These are phyloP conservation scores for Plasmodium knowlesi DNA, from an alignment of 169 alveolate species.

Conservation along the genomic window DNA sequence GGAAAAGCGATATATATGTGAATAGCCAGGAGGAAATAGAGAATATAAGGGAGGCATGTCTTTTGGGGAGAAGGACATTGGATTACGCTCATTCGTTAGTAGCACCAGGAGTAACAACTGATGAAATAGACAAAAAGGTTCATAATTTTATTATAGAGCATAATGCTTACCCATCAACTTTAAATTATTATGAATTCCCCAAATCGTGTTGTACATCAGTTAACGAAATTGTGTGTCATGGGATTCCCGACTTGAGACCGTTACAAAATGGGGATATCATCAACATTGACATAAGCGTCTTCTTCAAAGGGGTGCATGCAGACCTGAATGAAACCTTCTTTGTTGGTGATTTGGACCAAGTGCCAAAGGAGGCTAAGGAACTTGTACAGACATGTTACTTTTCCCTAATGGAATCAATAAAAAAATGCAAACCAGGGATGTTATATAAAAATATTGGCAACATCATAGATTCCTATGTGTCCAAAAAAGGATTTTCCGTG, in stretches of 20 bases:
- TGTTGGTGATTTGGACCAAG: conserved; percentile 95
- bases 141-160: conserved; percentile 93
- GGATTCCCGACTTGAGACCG: conserved; percentile 97
- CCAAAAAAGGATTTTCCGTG: conserved; percentile 86
- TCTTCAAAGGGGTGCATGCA: conserved; percentile 95
- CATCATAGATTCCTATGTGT: conserved; percentile 89
- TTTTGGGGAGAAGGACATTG: conserved; percentile 94
- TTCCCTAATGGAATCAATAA: conserved; percentile 90
- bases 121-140: conserved; percentile 94
- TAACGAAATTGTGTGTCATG: conserved; percentile 99
- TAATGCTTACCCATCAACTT: conserved; percentile 98
- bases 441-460: conserved; percentile 97
- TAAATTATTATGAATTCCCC: conserved; percentile 96
- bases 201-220: conserved; percentile 97
- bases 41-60: conserved; percentile 90
- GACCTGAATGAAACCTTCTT: conserved; percentile 97
- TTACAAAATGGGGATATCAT: conserved; percentile 96
- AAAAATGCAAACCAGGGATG: conserved; percentile 96
- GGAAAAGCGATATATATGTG: conserved; percentile 69
- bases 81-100: conserved; percentile 94
- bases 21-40: conserved; percentile 40
- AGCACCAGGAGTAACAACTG: conserved; percentile 97
- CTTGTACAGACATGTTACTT: conserved; percentile 93
- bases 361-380: conserved; percentile 87
- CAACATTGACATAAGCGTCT: conserved; percentile 96